Base-by-base conservation (phyloP, 495 filamentous ascomycete genomes). In the Rhizodiscina lignyota region DNA sequence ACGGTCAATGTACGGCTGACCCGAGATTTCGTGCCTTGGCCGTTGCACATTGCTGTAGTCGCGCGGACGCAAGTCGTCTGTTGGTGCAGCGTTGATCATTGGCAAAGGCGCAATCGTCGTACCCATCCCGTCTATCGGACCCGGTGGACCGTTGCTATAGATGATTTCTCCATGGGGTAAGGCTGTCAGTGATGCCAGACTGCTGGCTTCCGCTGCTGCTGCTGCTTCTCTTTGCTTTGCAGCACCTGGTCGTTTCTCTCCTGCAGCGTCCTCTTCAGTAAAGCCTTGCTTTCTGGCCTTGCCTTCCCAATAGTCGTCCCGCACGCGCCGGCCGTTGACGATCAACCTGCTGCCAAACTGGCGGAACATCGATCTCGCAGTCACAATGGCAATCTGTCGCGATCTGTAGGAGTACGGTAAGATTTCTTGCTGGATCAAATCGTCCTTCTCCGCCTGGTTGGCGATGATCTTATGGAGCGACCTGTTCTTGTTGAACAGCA, bases 391-490 rank as follows among this genome's bases (percentile, higher is more conserved):
- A 40, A 96, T 99, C 58, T 99, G 89, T 27, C 89, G 78, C 4
- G 89, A 99, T 16, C 91, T 73, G 49, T 99, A 99, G 17, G 89
- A 96, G 57, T 96, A 99, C 0, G 91, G 91, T 20, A 99, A 60
- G 35, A 96, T 85, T 48, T 94, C 89, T 56, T 96, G 84, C 37
- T 75, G 64, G 23, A 99, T 94, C 4, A 99, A 61, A 53, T 96
- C 84, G 48, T 96, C 89, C 61, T 96, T 99, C 56, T 99, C 89
- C 4, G 76, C 60, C 57, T 99, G 89, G 13, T 76, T 86, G 18
- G 91, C 89, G 45, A 99, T 99, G 48, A 99, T 99, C 62, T 96
- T 99, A 67, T 74, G 87, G 15, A 99, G 66, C 1, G 91, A 96
- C 39, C 86, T 64, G 49, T 99, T 99, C 60, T 99, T 99, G 68